Evolutionary conservation across 441 rosid genomes (phyloP).

Genomic region (Jatropha multifida): DNA sequence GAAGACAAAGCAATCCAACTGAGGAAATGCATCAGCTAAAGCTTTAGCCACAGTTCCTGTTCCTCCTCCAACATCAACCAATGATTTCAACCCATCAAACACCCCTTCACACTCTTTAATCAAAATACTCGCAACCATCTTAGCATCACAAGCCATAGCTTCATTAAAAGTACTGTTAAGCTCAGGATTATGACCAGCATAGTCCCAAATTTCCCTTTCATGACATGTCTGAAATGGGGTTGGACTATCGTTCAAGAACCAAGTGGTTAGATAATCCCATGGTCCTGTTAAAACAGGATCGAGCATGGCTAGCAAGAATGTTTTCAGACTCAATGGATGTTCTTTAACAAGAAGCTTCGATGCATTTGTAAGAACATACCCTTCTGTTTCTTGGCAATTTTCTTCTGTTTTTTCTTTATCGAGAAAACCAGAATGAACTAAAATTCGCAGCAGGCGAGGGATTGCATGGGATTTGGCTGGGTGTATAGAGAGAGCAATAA

Average conservation of each 20-base stretch:
- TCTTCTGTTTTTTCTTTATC: background rate
- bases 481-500: background rate
- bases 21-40: constrained; percentile 6
- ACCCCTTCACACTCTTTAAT: background rate
- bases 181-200: background rate
- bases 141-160: constrained; percentile 10
- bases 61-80: constrained; percentile 20
- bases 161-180: constrained; percentile 1
- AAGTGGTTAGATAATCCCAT: background rate
- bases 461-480: constrained; percentile 4
- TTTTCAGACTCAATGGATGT: background rate
- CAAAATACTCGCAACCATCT: background rate
- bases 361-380: background rate
- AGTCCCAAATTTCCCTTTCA: background rate
- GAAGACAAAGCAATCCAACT: background rate
- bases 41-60: constrained; percentile 12
- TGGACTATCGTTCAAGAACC: constrained; percentile 3
- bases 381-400: background rate
- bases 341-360: background rate
- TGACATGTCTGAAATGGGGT: constrained; percentile 4
- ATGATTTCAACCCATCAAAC: constrained; percentile 1
- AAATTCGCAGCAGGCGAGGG: constrained; percentile 4
- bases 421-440: background rate
- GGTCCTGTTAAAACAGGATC: constrained; percentile 2
- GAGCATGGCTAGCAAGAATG: background rate